Percentiles rank a stretch among this genome's conserved stretches.
phyloP scores from a whole-genome alignment of 2,329 filamentous ascomycete species.

The Cladophialophora exuberans region DNA sequence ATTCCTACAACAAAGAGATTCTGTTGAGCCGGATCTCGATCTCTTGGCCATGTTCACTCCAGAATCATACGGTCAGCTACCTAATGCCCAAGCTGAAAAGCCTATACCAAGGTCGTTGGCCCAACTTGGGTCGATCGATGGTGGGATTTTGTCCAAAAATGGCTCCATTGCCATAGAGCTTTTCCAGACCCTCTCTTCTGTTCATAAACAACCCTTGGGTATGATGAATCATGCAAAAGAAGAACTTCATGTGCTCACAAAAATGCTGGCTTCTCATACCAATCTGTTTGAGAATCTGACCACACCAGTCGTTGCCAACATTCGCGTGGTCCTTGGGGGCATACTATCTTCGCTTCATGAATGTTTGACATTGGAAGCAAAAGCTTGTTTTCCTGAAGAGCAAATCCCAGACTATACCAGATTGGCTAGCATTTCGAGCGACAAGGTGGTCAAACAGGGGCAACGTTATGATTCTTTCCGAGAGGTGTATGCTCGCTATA shows the following conservation, averaged over 20 bases:
- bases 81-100: not conserved
- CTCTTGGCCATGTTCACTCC: conserved; percentile 20
- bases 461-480: conserved; percentile 5
- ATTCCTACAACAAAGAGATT: not conserved
- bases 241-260: conserved; percentile 22
- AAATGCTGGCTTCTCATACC: conserved; percentile 9
- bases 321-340: conserved; percentile 14
- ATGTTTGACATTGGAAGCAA: conserved; percentile 17
- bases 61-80: not conserved
- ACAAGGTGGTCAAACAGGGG: conserved; percentile 10
- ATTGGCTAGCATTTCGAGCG: conserved; percentile 5
- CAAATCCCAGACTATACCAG: not conserved
- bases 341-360: conserved; percentile 21
- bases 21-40: conserved; percentile 2
- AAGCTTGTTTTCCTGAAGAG: conserved; percentile 4
- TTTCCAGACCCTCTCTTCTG: conserved; percentile 6
- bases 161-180: conserved; percentile 11
- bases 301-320: not conserved
- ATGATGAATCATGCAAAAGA: conserved; percentile 28
- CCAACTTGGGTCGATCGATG: conserved; percentile 17
- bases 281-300: conserved; percentile 3
- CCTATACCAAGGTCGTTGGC: conserved; percentile 10
- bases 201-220: conserved; percentile 26
- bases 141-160: conserved; percentile 2
- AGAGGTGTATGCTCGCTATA: conserved; percentile 12